Evolutionary conservation across 306 rosid genomes (phyloP).

Genomic region (Parietaria judaica): DNA sequence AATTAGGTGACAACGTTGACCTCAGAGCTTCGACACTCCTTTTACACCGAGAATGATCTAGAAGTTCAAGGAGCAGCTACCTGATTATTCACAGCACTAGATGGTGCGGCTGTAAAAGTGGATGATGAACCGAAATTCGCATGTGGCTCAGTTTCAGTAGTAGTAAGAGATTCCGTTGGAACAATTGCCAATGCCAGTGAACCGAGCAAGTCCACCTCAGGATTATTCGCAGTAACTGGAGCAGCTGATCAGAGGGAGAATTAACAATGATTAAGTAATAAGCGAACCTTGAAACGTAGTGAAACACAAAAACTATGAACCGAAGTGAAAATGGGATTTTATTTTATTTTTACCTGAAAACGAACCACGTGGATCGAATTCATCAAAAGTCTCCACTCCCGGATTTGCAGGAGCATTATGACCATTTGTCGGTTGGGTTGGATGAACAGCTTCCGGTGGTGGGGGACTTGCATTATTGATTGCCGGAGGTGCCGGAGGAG

Average conservation of each 20-base stretch:
- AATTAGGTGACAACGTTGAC: too few relatives aligned
- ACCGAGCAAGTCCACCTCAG: constrained; percentile 72
- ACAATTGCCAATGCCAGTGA: constrained; percentile 64
- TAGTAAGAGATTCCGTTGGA: constrained; percentile 36
- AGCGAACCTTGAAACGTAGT: not conserved
- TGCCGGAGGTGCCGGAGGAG: constrained; percentile 20
- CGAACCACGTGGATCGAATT: constrained; percentile 88
- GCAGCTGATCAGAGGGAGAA: constrained; percentile 35
- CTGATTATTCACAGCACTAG: constrained; percentile 45
- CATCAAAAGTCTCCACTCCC: constrained; percentile 53
- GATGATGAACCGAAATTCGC: constrained; percentile 33
- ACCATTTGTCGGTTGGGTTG: constrained; percentile 36
- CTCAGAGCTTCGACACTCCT: too few relatives aligned
- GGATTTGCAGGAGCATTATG: constrained; percentile 31
- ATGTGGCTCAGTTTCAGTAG: constrained; percentile 31
- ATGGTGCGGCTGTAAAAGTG: constrained; percentile 34
- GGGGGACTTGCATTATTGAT: constrained; percentile 9
- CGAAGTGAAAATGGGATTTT: not conserved
- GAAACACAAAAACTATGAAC: not conserved
- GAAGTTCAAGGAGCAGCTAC: constrained; percentile 26
- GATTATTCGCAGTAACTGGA: constrained; percentile 41
- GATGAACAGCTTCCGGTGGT: constrained; percentile 6
- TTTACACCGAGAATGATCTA: too few relatives aligned
- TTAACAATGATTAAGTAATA: not conserved
- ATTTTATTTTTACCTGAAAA: constrained; percentile 46